Conservation (phyloP, 176 grass and related monocot species). For the Ampelocalamus luodianensis region DNA sequence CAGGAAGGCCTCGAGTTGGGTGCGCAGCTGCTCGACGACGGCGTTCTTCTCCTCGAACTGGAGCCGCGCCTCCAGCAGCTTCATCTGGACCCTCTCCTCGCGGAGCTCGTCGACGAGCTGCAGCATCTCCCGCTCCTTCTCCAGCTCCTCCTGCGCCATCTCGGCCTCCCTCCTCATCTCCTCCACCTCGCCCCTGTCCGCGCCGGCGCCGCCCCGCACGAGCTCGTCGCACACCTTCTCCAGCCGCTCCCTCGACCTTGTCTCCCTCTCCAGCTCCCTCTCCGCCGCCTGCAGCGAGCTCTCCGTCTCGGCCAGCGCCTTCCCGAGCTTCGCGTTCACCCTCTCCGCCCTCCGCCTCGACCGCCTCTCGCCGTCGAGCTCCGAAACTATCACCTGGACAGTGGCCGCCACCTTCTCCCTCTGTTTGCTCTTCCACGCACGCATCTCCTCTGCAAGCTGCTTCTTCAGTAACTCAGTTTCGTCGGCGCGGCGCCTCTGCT, state of each 20-base stretch:
- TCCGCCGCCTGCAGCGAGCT: conserved; percentile 42
- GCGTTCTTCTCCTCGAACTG: conserved; percentile 95
- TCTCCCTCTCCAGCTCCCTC: conserved; percentile 68
- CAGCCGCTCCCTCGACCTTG: conserved; percentile 55
- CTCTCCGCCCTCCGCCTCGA: conserved; percentile 61
- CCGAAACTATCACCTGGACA: conserved; percentile 38
- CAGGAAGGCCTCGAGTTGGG: conserved; percentile 68
- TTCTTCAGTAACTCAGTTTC: not conserved
- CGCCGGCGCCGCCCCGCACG: conserved; percentile 39
- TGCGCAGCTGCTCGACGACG: conserved; percentile 65
- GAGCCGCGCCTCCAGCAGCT: conserved; percentile 71
- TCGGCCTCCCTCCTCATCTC: conserved; percentile 57
- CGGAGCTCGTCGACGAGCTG: conserved; percentile 78
- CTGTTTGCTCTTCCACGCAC: conserved; percentile 57
- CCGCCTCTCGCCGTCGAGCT: conserved; percentile 66
- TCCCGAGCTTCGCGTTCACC: conserved; percentile 59
- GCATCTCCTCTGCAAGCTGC: conserved; percentile 49
- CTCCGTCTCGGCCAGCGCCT: conserved; percentile 51
- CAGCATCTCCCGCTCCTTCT: conserved; percentile 80
- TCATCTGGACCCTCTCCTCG: conserved; percentile 90
- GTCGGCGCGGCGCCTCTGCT: conserved; percentile 2
- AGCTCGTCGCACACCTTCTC: conserved; percentile 73
- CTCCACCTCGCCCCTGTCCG: conserved; percentile 50
- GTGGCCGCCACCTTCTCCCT: conserved; percentile 61
- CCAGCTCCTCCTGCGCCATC: conserved; percentile 60